Evolutionary conservation across 1,284 basidiomycete species (phyloP), one percentile per base, ranked within the genome.

Genomic region (Tilletia indica): DNA sequence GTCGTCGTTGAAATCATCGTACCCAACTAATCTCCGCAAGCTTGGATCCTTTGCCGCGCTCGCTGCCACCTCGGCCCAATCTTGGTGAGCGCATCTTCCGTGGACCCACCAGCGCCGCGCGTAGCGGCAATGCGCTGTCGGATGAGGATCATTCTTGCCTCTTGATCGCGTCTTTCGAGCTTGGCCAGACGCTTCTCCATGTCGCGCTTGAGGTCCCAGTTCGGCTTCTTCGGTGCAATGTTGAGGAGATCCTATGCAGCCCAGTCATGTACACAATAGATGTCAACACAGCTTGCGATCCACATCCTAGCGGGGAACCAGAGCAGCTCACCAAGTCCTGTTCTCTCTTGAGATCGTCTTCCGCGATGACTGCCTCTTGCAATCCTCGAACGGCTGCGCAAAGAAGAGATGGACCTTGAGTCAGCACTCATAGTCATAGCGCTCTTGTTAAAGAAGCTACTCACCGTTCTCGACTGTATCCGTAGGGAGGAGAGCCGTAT

Each of bases 141-240:
- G 81, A 98, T 97, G 31, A 98, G 88, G 5, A 91, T 91, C 78
- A 96, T 91, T 74, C 97, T 92, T 0, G 95, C 91, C 83, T 96
- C 92, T 78, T 96, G 92, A 0, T 94, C 97, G 84, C 90, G 90
- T 74, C 92, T 87, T 82, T 97, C 93, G n/a, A 98, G 87, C 83
- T 91, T 95, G 12, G 89, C 88, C 69, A 96, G 87, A 81, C 95
- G 92, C 86, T 92, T 93, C 71, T 93, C 92, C 86, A 95, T 90
- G 82, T 97, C 94, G 66, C 95, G 90, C 85, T 96, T 97, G 76
- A 99, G 87, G 85, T 98, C 96, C 95, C 96, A 98, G 85, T 98
- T 98, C 11, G 92, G 90, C 67, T 93, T 89, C 87, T 95, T 96
- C 1, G 96, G 96, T 36, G 95, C 95, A 77, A 99, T 97, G 83